A percentile compares a stretch with the other conserved stretches of the same genome.
Evolutionary conservation across 805 yeast species (phyloP).

Genomic region (Zygoascus flipseniorum): DNA sequence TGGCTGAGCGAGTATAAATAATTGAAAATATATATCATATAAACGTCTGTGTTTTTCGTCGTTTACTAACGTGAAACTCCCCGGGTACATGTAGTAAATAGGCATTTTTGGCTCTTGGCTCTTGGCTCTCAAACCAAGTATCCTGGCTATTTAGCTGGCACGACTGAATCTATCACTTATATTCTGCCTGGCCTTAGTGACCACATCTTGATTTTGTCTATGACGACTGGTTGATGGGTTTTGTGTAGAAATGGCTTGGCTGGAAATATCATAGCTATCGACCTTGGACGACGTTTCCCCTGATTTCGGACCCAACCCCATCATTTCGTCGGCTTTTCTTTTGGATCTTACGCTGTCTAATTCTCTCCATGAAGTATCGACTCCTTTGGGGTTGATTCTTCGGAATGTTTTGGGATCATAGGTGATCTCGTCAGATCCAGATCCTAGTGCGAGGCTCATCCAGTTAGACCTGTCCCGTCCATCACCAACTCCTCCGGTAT

Average conservation of each 20-base stretch:
- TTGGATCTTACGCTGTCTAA: slow-evolving; percentile 7
- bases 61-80: too few relatives aligned
- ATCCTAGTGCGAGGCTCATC: slow-evolving; percentile 15
- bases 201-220: not conserved
- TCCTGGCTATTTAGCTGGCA: not conserved
- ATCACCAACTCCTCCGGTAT: not conserved
- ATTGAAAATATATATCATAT: too few relatives aligned
- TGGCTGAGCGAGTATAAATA: slow-evolving; percentile 70
- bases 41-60: too few relatives aligned
- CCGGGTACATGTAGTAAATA: too few relatives aligned
- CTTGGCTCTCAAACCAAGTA: too few relatives aligned
- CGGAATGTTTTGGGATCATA: slow-evolving; percentile 8
- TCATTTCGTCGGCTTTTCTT: slow-evolving; percentile 9
- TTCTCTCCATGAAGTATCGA: not conserved
- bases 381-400: slow-evolving; percentile 1
- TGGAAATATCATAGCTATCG: not conserved
- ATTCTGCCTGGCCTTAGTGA: not conserved
- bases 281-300: not conserved
- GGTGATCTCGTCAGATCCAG: not conserved
- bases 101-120: too few relatives aligned
- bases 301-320: not conserved
- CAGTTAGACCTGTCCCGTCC: slow-evolving; percentile 9
- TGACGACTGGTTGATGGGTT: not conserved
- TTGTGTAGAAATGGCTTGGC: not conserved
- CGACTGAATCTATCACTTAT: not conserved